Evolutionary conservation across 78 protist species (phyloP).

Genomic region (slime mould (Dictyostelium discoideum)): DNA sequence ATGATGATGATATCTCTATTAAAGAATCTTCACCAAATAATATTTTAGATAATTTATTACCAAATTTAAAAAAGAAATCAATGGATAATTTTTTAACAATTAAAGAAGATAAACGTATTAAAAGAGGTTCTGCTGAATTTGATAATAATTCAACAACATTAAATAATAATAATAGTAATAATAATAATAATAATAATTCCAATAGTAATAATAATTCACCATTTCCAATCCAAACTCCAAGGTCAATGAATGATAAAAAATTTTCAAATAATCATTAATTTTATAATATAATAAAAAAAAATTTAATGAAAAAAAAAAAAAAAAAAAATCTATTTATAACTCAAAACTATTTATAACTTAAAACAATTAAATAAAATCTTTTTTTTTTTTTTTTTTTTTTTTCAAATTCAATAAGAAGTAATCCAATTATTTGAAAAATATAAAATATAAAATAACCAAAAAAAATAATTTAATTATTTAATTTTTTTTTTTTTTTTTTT

Average conservation of each 20-base stretch:
- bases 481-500: too few relatives aligned
- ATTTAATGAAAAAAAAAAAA: too few relatives aligned
- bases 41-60: not conserved
- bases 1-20: constrained; percentile 30
- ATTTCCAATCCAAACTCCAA: not conserved
- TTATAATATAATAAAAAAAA: not conserved
- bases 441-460: too few relatives aligned
- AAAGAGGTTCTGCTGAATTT: constrained; percentile 19
- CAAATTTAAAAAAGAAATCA: constrained; percentile 4
- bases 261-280: not conserved
- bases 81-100: constrained; percentile 21
- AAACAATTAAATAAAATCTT: too few relatives aligned
- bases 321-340: too few relatives aligned
- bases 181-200: not conserved
- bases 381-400: too few relatives aligned
- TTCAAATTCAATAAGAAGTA: too few relatives aligned
- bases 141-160: not conserved
- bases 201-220: not conserved
- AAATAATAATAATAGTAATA: not conserved
- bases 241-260: not conserved
- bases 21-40: not conserved
- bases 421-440: too few relatives aligned
- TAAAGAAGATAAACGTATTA: constrained; percentile 24
- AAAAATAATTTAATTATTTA: too few relatives aligned
- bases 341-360: too few relatives aligned